Evolutionary conservation across 768 basidiomycete genomes (phyloP).

Genomic region (Leccinum disarticulatum): DNA sequence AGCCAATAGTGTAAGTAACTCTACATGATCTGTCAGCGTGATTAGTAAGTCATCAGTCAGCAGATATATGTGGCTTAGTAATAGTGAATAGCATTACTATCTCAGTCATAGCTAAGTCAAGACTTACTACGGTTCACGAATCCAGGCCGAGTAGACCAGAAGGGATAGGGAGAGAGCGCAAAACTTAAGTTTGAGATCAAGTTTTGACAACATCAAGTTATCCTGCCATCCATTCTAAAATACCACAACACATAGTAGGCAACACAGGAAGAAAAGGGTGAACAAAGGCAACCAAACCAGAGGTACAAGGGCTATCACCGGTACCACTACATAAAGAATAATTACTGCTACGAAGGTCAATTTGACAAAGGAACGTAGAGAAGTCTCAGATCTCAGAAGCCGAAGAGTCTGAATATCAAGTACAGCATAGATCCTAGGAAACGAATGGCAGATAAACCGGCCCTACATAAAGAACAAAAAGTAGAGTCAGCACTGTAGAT

Average conservation of each 20-base stretch:
- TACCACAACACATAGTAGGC: slow-evolving; percentile 1
- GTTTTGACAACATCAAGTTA: slow-evolving; percentile 14
- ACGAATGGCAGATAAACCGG: slow-evolving; percentile 77
- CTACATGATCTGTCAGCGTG: too few relatives aligned
- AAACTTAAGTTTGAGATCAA: slow-evolving; percentile 2
- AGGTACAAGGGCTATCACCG: slow-evolving; percentile 14
- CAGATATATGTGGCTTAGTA: too few relatives aligned
- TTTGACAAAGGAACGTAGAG: neutral
- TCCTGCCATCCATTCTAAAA: neutral
- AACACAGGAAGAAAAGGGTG: slow-evolving; percentile 2
- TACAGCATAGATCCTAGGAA: slow-evolving; percentile 80
- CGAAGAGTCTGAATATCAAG: slow-evolving; percentile 72
- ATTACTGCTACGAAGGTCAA: slow-evolving; percentile 6
- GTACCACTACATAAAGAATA: slow-evolving; percentile 3
- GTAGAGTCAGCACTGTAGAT: slow-evolving; percentile 3
- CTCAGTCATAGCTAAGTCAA: too few relatives aligned
- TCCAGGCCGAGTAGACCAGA: neutral
- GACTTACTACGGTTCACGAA: neutral
- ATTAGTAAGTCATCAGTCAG: too few relatives aligned
- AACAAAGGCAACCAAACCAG: neutral
- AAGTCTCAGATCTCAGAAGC: slow-evolving; percentile 22
- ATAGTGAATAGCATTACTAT: too few relatives aligned
- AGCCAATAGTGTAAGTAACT: too few relatives aligned
- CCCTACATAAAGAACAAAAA: slow-evolving; percentile 39
- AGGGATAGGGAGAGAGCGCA: neutral